Evolutionary conservation across 768 basidiomycete species (phyloP).

Genomic region (Amanita pseudoporphyria): DNA sequence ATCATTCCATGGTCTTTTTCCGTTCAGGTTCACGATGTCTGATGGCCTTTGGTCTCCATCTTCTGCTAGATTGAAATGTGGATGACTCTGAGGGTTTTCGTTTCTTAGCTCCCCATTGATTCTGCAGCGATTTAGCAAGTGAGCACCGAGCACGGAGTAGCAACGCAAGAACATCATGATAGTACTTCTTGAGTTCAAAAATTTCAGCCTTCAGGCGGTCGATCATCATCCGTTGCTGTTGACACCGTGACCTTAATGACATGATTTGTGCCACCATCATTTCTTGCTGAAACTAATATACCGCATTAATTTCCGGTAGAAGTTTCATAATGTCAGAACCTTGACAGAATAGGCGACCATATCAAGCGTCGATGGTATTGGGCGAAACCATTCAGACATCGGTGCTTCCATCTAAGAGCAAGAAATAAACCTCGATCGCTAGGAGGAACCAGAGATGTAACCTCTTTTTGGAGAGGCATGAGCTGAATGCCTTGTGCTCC

Average conservation of each 20-base stretch:
- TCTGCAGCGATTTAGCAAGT: slow-evolving; percentile 24
- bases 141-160: slow-evolving; percentile 1
- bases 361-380: slow-evolving; percentile 53
- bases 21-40: slow-evolving; percentile 39
- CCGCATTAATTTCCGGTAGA: not conserved
- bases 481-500: slow-evolving; percentile 55
- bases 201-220: slow-evolving; percentile 44
- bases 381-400: slow-evolving; percentile 76
- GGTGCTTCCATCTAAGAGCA: slow-evolving; percentile 59
- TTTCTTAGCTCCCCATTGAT: slow-evolving; percentile 35
- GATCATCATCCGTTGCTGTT: slow-evolving; percentile 43
- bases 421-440: not conserved
- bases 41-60: slow-evolving; percentile 23
- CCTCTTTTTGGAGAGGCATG: slow-evolving; percentile 65
- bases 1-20: slow-evolving; percentile 48
- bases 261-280: slow-evolving; percentile 59
- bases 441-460: slow-evolving; percentile 16
- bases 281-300: slow-evolving; percentile 66
- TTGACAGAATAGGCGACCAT: slow-evolving; percentile 56
- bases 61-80: slow-evolving; percentile 17
- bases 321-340: slow-evolving; percentile 25
- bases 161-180: slow-evolving; percentile 7
- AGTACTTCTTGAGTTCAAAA: slow-evolving; percentile 49
- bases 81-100: slow-evolving; percentile 43
- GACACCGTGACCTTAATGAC: slow-evolving; percentile 47